Evolutionary conservation across 148 eudicot genomes (phyloP), one percentile per base, ranked within the genome.

Genomic region (Dianthus caryophyllus): DNA sequence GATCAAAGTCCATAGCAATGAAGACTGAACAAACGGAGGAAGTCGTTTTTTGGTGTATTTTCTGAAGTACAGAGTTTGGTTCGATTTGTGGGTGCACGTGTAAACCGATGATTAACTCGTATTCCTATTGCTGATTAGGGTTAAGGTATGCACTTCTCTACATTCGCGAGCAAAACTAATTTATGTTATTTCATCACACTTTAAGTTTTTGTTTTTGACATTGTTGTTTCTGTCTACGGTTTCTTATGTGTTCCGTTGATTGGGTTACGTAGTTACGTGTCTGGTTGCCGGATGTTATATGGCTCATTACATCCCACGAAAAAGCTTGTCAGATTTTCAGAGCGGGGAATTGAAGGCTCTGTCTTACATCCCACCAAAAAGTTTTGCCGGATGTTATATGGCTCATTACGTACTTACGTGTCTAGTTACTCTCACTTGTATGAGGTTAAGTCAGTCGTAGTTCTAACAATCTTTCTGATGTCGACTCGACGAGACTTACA

Each of bases 121-220:
- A n/a, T n/a, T n/a, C n/a, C n/a, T 29, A 49, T 22, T 11, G 21
- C 50, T 62, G 66, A 22, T 62, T 62, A 41, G 50, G 18, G 15
- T 43, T 43, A 54, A 59, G 67, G 63, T 62, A 30, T 59, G 68
- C 58, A 29, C 22, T 36, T 60, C 44, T 52, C 54, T 36, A n/a
- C n/a, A n/a, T n/a, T n/a, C n/a, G n/a, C n/a, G n/a, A n/a, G n/a
- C n/a, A n/a, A n/a, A n/a, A n/a, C n/a, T n/a, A n/a, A 33, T 29
- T 2, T 52, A 31, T 61, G 51, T 33, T 33, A 33, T 33, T 33
- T 2, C 38, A 2, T 33, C 7, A 7, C 38, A 7, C 3, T 33
- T 33, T 33, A 7, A 33, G 38, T 16, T 16, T 38, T 53, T 5
- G 18, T 17, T 7, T 58, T 20, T 61, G 17, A 9, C 24, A 36